These are phyloP conservation scores for Stipa capillata DNA, from an alignment of 176 grass and related monocot species.

Conservation along the genomic window DNA sequence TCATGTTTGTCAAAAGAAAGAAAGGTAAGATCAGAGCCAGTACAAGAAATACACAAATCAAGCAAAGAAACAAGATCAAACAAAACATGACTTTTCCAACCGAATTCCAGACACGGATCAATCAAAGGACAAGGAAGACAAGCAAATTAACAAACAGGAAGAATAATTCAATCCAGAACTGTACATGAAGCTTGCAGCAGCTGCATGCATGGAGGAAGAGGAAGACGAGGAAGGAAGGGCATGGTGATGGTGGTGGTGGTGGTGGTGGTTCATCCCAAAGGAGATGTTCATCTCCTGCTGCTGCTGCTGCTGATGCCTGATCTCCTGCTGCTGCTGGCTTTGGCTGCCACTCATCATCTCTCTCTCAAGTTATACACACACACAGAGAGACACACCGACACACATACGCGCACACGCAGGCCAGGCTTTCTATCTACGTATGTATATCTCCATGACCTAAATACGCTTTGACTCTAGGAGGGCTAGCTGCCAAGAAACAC, in stretches of 20 bases:
- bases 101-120: not conserved
- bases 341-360: conserved; percentile 26
- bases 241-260: not conserved
- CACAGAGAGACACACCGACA: not conserved
- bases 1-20: not conserved
- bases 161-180: not conserved
- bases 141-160: not conserved
- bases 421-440: not conserved
- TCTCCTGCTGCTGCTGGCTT: conserved; percentile 3
- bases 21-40: not conserved
- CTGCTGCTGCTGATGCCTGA: too few species aligned
- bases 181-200: conserved; percentile 57
- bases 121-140: not conserved
- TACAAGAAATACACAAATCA: not conserved
- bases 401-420: not conserved
- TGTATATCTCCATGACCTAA: conserved; percentile 35
- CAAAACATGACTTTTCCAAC: not conserved
- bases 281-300: conserved; percentile 60
- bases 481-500: conserved; percentile 25
- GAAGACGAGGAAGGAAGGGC: conserved; percentile 32
- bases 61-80: conserved; percentile 4
- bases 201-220: conserved; percentile 64
- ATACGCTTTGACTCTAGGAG: conserved; percentile 44
- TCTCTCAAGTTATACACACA: not conserved
- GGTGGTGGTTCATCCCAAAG: conserved; percentile 42